Conservation (phyloP, 176 grass and related monocot species). For the Phyllostachys edulis region DNA sequence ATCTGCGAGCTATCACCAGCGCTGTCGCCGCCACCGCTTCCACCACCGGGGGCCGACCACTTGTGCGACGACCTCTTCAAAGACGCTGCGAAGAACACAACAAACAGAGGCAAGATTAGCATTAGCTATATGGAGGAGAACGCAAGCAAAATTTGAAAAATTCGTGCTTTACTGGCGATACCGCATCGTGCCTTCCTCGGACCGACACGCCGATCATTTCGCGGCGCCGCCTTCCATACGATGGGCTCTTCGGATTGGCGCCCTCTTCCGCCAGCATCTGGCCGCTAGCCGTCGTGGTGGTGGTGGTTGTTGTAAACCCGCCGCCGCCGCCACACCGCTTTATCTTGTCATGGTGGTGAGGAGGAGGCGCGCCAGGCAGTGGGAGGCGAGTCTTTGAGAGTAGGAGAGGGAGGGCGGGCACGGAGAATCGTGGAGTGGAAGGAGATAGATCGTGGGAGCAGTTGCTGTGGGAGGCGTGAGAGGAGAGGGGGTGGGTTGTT, state of each 20-base stretch:
- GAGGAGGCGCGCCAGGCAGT: no score
- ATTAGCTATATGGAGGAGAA: not conserved
- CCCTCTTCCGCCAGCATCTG: slow-evolving; percentile 61
- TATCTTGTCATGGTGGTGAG: no score
- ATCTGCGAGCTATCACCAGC: slow-evolving; percentile 53
- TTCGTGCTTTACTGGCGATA: slow-evolving; percentile 21
- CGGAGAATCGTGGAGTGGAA: no score
- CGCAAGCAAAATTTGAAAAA: not conserved
- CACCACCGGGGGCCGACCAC: slow-evolving; percentile 51
- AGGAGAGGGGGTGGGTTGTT: no score
- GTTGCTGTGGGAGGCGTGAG: no score
- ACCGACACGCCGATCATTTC: slow-evolving; percentile 97
- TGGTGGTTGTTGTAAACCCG: slow-evolving; percentile 64
- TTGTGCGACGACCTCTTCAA: slow-evolving; percentile 76
- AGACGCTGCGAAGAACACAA: slow-evolving; percentile 41
- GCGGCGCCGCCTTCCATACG: slow-evolving; percentile 53
- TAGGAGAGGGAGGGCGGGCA: no score
- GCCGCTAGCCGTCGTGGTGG: slow-evolving; percentile 44
- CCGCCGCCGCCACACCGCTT: slow-evolving; percentile 50
- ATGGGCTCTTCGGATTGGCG: slow-evolving; percentile 49
- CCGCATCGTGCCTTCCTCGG: slow-evolving; percentile 85
- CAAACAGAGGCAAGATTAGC: slow-evolving; percentile 23
- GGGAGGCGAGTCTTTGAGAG: no score
- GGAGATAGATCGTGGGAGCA: no score
- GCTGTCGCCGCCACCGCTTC: slow-evolving; percentile 38